Conservation (phyloP, 331 rosid species). For the Telfairia occidentalis region DNA sequence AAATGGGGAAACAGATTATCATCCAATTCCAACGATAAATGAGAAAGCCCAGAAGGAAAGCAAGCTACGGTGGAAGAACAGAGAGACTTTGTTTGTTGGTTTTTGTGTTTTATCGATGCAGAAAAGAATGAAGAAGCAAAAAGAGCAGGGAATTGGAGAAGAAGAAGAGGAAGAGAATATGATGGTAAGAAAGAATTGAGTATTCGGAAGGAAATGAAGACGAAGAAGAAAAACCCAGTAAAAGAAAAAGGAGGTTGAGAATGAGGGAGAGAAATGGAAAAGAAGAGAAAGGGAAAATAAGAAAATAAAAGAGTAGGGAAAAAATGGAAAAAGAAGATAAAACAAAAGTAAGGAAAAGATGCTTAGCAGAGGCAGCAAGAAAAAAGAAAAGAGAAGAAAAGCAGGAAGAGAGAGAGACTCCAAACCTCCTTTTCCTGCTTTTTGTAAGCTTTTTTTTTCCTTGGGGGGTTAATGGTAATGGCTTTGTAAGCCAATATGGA, state of each 20-base stretch:
- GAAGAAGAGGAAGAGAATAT: constrained; percentile 21
- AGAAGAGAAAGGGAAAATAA: not conserved
- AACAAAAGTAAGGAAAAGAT: constrained; percentile 54
- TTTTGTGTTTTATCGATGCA: constrained; percentile 13
- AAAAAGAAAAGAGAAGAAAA: constrained; percentile 27
- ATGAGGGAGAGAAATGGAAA: constrained; percentile 10
- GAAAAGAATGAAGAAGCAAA: constrained; percentile 16
- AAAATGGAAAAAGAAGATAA: constrained; percentile 17
- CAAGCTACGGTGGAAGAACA: not conserved
- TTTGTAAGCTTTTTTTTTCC: constrained; percentile 33
- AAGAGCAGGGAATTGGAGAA: constrained; percentile 13
- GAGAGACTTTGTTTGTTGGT: not conserved
- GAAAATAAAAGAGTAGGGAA: constrained; percentile 19
- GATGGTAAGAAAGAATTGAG: constrained; percentile 11
- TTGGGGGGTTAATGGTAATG: constrained; percentile 15
- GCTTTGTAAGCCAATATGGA: constrained; percentile 11
- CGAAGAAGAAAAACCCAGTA: constrained; percentile 6
- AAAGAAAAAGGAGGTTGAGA: constrained; percentile 20
- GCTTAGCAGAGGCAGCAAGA: constrained; percentile 69
- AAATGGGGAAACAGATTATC: not conserved
- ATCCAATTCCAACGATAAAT: not conserved
- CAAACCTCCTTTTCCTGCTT: constrained; percentile 43
- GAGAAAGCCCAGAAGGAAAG: not conserved
- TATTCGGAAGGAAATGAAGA: constrained; percentile 6
- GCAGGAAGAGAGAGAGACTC: constrained; percentile 23